Base-by-base conservation (phyloP, 2,329 filamentous ascomycete genomes). In the Apiospora pterosperma region DNA sequence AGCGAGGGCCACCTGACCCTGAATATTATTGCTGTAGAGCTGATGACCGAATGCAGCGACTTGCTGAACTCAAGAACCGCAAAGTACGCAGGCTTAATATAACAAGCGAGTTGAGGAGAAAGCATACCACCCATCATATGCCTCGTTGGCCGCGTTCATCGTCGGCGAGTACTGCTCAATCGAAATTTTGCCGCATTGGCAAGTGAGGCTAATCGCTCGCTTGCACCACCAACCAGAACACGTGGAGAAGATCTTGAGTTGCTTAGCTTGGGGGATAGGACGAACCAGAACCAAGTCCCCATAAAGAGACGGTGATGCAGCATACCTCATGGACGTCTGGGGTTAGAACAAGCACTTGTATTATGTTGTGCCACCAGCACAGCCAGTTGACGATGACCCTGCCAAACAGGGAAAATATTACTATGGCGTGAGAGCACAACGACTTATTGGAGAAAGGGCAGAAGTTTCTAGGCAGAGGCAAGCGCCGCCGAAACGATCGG, bases 1-100 rank as follows among this genome's bases (percentile, higher is more conserved):
- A 61, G 59, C 59, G 59, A 61, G 59, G 39, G 14, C 36, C 59
- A 41, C 36, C 59, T 61, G 59, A 61, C 59, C 59, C 21, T 41
- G 25, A 34, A 31, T 36, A 61, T n/a, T 38, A 28, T 31, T 16
- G 23, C 36, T 31, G 36, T 41, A 19, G 21, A 28, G 8, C 25
- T 19, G 36, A 41, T 61, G 59, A 41, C 36, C 36, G 36, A 61
- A 28, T 61, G 36, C 59, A 41, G 59, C 36, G 59, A 41, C 59
- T n/a, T 61, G 36, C 59, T 61, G 59, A 21, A 61, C 14, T 19
- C 23, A 41, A 39, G 36, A 28, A 31, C 48, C 48, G 48, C 25
- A 34, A 34, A n/a, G 28, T 48, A 34, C 60, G 60, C 16, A 62
- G 28, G 28, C 21, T 34, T 48, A 62, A 62, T 62, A 25, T 62